Evolutionary conservation across 2,329 filamentous ascomycete species (phyloP).

Genomic region (Fusarium falciforme): DNA sequence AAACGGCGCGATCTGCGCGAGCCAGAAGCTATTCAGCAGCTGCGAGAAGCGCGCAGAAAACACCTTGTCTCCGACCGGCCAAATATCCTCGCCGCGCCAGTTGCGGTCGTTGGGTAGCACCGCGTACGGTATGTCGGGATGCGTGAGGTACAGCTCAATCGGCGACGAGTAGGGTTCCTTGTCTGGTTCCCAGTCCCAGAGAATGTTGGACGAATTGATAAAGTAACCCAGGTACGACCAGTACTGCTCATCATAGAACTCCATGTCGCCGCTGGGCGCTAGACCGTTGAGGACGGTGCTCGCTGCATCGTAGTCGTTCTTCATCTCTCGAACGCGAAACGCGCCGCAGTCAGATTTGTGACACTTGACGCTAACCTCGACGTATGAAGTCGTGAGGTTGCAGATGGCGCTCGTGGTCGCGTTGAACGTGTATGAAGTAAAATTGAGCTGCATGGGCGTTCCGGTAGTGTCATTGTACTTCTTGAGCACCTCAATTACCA

Average conservation of each 20-base stretch:
- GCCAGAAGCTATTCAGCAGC: conserved; percentile 16
- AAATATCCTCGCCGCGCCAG: conserved; percentile 5
- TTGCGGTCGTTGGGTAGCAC: conserved; percentile 1
- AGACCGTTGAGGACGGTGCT: conserved; percentile 10
- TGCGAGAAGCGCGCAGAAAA: conserved; percentile 10
- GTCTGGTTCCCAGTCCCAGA: conserved; percentile 1
- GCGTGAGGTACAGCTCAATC: conserved; percentile 3
- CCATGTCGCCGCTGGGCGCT: not conserved
- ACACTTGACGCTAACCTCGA: not conserved
- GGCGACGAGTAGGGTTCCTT: not conserved
- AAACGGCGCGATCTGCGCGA: conserved; percentile 6
- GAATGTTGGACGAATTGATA: not conserved
- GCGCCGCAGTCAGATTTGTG: not conserved
- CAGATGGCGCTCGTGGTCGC: not conserved
- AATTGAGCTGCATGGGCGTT: conserved; percentile 3
- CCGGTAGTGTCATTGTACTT: not conserved
- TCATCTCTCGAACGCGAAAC: not conserved
- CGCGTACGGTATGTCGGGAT: conserved; percentile 3
- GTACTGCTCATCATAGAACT: not conserved
- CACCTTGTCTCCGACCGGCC: not conserved
- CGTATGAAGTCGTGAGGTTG: not conserved
- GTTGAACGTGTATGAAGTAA: conserved; percentile 7
- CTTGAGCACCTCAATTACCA: conserved; percentile 2
- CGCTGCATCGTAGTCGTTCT: not conserved
- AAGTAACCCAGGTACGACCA: not conserved